Evolutionary conservation across 495 filamentous ascomycete species (phyloP).

Genomic region (Xylaria acuta): DNA sequence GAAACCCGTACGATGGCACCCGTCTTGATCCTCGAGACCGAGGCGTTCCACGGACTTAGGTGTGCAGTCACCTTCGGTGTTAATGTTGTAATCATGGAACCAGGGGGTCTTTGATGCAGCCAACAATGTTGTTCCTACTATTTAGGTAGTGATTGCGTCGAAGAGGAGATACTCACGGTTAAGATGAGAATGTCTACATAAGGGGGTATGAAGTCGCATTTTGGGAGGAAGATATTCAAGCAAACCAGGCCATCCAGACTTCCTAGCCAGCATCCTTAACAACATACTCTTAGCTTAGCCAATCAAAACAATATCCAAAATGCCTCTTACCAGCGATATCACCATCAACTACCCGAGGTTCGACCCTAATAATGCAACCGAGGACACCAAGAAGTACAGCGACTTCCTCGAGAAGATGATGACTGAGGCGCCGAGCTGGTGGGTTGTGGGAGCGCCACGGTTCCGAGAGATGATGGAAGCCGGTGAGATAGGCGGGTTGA

Average conservation of each 20-base stretch:
- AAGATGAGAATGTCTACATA: not conserved
- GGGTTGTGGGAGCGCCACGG: not conserved
- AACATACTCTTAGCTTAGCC: not conserved
- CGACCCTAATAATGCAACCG: not conserved
- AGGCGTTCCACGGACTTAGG: not conserved
- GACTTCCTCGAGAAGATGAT: slow-evolving; percentile 11
- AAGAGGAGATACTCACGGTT: not conserved
- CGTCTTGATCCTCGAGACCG: not conserved
- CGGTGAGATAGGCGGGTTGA: not conserved
- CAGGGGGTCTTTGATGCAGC: not conserved
- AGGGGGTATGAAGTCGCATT: not conserved
- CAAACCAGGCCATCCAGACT: not conserved
- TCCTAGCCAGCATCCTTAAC: not conserved
- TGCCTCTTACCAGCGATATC: slow-evolving; percentile 17
- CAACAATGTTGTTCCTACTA: not conserved
- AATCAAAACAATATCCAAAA: not conserved
- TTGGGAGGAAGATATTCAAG: not conserved
- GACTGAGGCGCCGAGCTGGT: not conserved
- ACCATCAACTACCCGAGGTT: slow-evolving; percentile 5
- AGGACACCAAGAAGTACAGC: slow-evolving; percentile 7
- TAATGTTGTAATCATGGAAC: not conserved
- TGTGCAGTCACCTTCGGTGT: not conserved
- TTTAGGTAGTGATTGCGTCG: not conserved
- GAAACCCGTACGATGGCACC: not conserved
- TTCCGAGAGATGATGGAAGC: slow-evolving; percentile 20